Evolutionary conservation across 805 yeast genomes (phyloP), one percentile per base, ranked within the genome.

Genomic region (Candida endomychidarum): DNA sequence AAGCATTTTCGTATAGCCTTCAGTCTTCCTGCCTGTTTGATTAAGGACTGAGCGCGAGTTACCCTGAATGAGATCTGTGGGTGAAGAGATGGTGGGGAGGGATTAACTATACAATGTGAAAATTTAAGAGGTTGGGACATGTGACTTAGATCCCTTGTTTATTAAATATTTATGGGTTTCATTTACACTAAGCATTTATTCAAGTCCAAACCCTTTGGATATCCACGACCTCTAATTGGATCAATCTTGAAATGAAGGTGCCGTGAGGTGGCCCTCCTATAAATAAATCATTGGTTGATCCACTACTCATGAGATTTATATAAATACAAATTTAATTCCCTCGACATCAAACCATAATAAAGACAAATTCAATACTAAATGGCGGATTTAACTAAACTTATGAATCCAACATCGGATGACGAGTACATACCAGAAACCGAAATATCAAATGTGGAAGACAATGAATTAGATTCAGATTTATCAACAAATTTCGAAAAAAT

Each of bases 401-500:
- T 47, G 48, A 47, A 47, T 27, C 51, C 51, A 2, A 42, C 49
- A 8, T 37, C 43, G 12, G 48, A 47, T 27, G 47, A 43, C 15
- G 47, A 46, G 22, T 43, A 29, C 18, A 10, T 37, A 9, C 37
- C 42, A 16, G 42, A 34, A 19, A 21, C 8, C n/a, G 40, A 45
- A 24, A 9, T 9, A 7, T 10, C 34, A 15, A 30, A 3, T 20
- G 12, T 19, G n/a, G 26, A 36, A 20, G 29, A 20, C 5, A 16
- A 11, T 10, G 36, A 34, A 2, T 28, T 33, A n/a, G 32, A 46
- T 16, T 31, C 23, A 9, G 41, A 47, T 25, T 61, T 68, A 11
- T 48, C 61, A 34, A 45, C 46, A 16, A 58, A 63, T 14, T 77
- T 72, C 47, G 74, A 70, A 38, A 67, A 63, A 43, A 81, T 85